Evolutionary conservation across 495 filamentous ascomycete species (phyloP).

Genomic region (Podospora bellae-mahoneyi): DNA sequence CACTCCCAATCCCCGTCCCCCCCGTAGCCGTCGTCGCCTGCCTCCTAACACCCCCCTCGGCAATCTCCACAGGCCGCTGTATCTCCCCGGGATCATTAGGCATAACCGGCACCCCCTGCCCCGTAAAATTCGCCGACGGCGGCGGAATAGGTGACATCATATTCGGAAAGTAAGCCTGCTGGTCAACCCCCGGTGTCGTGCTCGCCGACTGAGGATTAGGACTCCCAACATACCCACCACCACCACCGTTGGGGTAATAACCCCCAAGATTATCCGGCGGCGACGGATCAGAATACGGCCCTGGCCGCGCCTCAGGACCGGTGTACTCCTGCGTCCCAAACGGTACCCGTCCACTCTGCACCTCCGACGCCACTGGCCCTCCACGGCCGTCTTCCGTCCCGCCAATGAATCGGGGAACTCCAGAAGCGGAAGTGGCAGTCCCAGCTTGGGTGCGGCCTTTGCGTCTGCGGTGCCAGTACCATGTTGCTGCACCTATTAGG

Average conservation of each 20-base stretch:
- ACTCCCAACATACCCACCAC: background rate
- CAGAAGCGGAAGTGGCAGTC: background rate
- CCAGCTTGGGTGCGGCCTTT: slow-evolving; percentile 18
- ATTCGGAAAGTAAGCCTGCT: background rate
- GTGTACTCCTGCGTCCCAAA: background rate
- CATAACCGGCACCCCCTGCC: background rate
- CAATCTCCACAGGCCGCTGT: slow-evolving; percentile 1
- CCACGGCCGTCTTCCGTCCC: background rate
- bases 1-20: slow-evolving; percentile 24
- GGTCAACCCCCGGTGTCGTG: background rate
- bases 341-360: background rate
- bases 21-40: slow-evolving; percentile 6
- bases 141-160: background rate
- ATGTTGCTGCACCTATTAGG: slow-evolving; percentile 36
- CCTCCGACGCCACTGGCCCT: background rate
- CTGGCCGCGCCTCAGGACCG: background rate
- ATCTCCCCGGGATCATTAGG: background rate
- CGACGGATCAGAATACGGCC: background rate
- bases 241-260: background rate
- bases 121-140: background rate
- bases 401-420: background rate
- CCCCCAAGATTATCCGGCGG: background rate
- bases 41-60: background rate
- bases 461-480: slow-evolving; percentile 38
- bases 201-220: background rate